Percentiles rank a stretch among this genome's conserved stretches.
Conservation (phyloP, 805 yeast species). For the Sugiyamaella americana region DNA sequence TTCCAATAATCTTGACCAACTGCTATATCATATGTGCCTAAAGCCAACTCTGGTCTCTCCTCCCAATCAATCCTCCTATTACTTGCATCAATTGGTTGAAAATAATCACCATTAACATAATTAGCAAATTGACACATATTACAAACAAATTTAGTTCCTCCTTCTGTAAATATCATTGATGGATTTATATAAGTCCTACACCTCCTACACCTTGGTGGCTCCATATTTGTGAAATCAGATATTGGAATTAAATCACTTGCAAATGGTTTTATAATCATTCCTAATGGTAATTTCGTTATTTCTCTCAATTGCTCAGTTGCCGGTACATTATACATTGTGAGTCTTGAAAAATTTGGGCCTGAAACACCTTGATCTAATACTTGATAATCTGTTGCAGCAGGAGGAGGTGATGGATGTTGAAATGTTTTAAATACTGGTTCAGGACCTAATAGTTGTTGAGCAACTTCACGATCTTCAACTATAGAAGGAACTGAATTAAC, state of each 20-base stretch:
- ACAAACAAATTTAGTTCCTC: constrained; percentile 63
- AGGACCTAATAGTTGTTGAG: constrained; percentile 30
- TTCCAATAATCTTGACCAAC: constrained; percentile 71
- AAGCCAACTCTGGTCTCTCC: constrained; percentile 66
- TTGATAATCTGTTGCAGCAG: constrained; percentile 63
- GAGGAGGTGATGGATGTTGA: constrained; percentile 76
- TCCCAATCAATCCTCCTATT: constrained; percentile 59
- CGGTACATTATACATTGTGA: constrained; percentile 81
- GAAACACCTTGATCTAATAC: constrained; percentile 81
- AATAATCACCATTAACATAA: constrained; percentile 60
- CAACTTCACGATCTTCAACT: constrained; percentile 31
- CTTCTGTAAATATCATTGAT: constrained; percentile 57
- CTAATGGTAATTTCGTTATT: constrained; percentile 72
- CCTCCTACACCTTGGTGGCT: constrained; percentile 85
- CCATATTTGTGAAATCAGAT: constrained; percentile 53
- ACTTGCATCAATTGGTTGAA: constrained; percentile 52
- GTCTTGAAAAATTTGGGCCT: constrained; percentile 69
- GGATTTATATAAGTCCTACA: constrained; percentile 91
- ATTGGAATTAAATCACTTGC: constrained; percentile 56
- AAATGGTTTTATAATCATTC: constrained; percentile 78
- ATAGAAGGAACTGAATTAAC: constrained; percentile 32
- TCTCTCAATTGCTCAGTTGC: constrained; percentile 60
- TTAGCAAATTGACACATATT: constrained; percentile 81
- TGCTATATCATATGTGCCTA: constrained; percentile 78
- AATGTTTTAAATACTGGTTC: constrained; percentile 57